These are phyloP conservation scores for Thalassiosira exigua DNA, from an alignment of 352 stramenopile species.

Conservation along the genomic window DNA sequence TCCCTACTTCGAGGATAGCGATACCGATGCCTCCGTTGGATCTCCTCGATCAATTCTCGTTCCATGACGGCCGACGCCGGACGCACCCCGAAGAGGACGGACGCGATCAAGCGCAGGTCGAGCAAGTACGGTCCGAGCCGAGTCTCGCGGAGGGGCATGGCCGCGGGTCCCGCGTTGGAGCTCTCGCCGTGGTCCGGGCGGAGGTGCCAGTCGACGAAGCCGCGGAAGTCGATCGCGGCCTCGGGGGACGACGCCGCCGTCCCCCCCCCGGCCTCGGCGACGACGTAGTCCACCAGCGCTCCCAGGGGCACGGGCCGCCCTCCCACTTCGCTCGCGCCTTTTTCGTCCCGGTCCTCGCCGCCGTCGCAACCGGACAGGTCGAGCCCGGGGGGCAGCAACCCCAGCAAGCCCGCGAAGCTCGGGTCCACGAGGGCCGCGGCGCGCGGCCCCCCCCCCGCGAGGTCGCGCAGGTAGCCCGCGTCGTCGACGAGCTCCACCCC, in stretches of 20 bases:
- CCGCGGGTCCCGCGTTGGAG: constrained; percentile 5
- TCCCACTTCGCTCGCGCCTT: constrained; percentile 5
- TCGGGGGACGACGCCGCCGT: not conserved
- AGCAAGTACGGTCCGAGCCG: constrained; percentile 69
- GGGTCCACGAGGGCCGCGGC: constrained; percentile 58
- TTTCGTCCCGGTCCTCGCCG: too few species aligned
- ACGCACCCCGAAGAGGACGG: constrained; percentile 77
- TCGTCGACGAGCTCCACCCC: constrained; percentile 29
- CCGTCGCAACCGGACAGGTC: constrained; percentile 51
- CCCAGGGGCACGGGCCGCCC: constrained; percentile 41
- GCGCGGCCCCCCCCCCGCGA: too few species aligned
- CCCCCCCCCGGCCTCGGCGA: constrained; percentile 49
- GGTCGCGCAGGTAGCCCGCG: constrained; percentile 16
- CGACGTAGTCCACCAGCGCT: constrained; percentile 64
- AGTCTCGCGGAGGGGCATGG: constrained; percentile 40
- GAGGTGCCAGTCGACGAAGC: constrained; percentile 59
- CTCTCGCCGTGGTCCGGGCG: constrained; percentile 22
- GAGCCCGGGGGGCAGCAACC: constrained; percentile 55
- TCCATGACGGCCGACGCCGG: constrained; percentile 69
- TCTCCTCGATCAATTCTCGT: constrained; percentile 64
- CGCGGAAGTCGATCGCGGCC: constrained; percentile 43
- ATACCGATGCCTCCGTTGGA: constrained; percentile 73
- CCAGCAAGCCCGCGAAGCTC: constrained; percentile 54
- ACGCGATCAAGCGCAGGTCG: constrained; percentile 76
- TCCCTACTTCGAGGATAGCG: constrained; percentile 67